Conservation (phyloP, 768 basidiomycete genomes). For the Tulasnella calospora region DNA sequence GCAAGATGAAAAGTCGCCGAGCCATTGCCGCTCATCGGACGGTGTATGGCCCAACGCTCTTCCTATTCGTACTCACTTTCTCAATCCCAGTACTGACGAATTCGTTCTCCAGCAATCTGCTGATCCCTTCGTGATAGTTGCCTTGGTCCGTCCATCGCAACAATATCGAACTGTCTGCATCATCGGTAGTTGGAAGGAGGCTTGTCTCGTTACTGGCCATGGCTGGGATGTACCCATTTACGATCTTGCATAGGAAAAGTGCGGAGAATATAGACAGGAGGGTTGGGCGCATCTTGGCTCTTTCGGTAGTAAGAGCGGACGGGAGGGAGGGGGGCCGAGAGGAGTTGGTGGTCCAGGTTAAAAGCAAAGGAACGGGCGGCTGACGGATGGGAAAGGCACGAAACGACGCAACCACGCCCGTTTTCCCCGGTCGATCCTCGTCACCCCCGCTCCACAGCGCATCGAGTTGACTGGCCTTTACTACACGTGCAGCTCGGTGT, state of each 20-base stretch:
- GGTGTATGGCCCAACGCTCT: conserved; percentile 7
- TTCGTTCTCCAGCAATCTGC: conserved; percentile 53
- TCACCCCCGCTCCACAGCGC: neutral
- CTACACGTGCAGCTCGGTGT: neutral
- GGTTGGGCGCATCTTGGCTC: neutral
- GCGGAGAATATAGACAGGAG: neutral
- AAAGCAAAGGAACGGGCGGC: neutral
- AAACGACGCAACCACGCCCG: neutral
- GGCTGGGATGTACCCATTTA: conserved; percentile 63
- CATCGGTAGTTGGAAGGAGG: neutral
- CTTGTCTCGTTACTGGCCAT: conserved; percentile 60
- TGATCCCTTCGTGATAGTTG: conserved; percentile 51
- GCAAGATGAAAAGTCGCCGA: neutral
- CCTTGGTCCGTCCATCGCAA: conserved; percentile 36
- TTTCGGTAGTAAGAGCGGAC: neutral
- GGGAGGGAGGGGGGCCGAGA: neutral
- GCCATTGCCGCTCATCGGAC: neutral
- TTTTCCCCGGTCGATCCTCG: neutral
- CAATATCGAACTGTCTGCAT: conserved; percentile 21
- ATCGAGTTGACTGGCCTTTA: neutral
- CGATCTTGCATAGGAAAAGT: neutral
- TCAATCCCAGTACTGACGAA: conserved; percentile 47
- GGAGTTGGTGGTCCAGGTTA: neutral
- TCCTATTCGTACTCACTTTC: conserved; percentile 44
- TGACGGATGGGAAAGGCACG: neutral